These are phyloP conservation scores for Xylaria castorea DNA, from an alignment of 495 filamentous ascomycete genomes.

Conservation along the genomic window DNA sequence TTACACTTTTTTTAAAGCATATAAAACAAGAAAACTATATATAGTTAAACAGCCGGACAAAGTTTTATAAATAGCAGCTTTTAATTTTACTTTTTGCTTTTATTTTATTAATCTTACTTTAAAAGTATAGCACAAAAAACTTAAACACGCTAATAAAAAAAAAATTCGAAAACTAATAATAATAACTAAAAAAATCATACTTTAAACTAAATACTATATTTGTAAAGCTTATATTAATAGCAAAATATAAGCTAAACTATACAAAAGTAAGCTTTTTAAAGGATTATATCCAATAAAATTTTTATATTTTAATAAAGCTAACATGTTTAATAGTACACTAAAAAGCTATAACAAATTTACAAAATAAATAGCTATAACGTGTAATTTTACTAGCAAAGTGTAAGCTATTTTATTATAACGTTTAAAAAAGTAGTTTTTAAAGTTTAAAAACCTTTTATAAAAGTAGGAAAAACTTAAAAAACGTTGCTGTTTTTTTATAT, in stretches of 20 bases:
- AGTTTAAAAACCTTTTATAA: conserved; percentile 10
- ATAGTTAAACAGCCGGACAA: too few relatives aligned
- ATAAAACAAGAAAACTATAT: too few relatives aligned
- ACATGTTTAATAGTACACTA: too few relatives aligned
- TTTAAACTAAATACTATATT: conserved; percentile 12
- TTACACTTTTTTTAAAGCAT: background rate
- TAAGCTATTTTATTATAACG: conserved; percentile 2
- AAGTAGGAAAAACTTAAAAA: conserved; percentile 16
- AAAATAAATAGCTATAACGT: too few relatives aligned
- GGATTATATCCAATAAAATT: too few relatives aligned
- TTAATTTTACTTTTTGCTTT: too few relatives aligned
- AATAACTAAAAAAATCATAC: background rate
- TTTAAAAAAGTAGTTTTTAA: conserved; percentile 9
- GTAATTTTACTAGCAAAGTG: background rate
- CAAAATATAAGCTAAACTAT: too few relatives aligned
- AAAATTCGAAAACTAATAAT: conserved; percentile 18
- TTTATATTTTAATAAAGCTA: too few relatives aligned
- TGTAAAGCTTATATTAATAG: too few relatives aligned
- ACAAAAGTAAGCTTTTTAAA: too few relatives aligned
- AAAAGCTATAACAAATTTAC: too few relatives aligned
- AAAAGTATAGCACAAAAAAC: background rate
- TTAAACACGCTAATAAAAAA: conserved; percentile 24
- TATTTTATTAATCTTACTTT: conserved; percentile 7
- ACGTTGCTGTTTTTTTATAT: background rate
- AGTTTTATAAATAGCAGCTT: too few relatives aligned